Evolutionary conservation across 2,329 filamentous ascomycete genomes (phyloP).

Genomic region (Tolypocladium sp.): DNA sequence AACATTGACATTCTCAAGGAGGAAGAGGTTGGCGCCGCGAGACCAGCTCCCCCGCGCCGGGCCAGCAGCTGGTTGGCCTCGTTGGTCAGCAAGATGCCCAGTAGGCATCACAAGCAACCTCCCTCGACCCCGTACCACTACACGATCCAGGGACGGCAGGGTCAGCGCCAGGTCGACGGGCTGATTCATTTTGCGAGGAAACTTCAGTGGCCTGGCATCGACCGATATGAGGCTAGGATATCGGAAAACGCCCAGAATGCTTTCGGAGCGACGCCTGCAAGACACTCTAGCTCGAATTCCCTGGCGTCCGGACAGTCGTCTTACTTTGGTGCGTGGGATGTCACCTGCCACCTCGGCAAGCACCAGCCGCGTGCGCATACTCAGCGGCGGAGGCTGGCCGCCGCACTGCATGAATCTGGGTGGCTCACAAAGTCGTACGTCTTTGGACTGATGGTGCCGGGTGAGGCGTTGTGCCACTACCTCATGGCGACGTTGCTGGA

Average conservation of each 20-base stretch:
- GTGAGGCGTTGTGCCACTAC: constrained; percentile 53
- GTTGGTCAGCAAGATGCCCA: constrained; percentile 44
- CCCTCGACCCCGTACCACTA: constrained; percentile 27
- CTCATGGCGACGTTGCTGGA: constrained; percentile 59
- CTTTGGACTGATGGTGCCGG: constrained; percentile 55
- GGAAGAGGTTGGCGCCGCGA: constrained; percentile 13
- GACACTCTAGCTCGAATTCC: constrained; percentile 23
- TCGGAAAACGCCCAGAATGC: constrained; percentile 37
- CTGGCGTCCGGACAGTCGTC: constrained; percentile 29
- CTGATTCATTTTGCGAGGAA: constrained; percentile 55
- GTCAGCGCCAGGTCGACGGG: constrained; percentile 50
- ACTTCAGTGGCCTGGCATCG: constrained; percentile 53
- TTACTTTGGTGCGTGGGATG: constrained; percentile 36
- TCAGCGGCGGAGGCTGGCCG: constrained; percentile 44
- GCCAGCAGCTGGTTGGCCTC: constrained; percentile 44
- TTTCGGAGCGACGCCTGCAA: constrained; percentile 22
- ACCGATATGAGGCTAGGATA: constrained; percentile 38
- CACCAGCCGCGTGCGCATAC: constrained; percentile 24
- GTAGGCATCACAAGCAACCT: constrained; percentile 28
- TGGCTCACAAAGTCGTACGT: constrained; percentile 63
- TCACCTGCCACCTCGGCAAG: constrained; percentile 18
- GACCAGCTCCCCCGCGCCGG: constrained; percentile 8
- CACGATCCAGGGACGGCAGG: constrained; percentile 44
- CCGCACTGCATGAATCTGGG: constrained; percentile 48
- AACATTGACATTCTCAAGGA: constrained; percentile 51